Evolutionary conservation across 768 basidiomycete species (phyloP).

Genomic region (Nidula microcarpa): DNA sequence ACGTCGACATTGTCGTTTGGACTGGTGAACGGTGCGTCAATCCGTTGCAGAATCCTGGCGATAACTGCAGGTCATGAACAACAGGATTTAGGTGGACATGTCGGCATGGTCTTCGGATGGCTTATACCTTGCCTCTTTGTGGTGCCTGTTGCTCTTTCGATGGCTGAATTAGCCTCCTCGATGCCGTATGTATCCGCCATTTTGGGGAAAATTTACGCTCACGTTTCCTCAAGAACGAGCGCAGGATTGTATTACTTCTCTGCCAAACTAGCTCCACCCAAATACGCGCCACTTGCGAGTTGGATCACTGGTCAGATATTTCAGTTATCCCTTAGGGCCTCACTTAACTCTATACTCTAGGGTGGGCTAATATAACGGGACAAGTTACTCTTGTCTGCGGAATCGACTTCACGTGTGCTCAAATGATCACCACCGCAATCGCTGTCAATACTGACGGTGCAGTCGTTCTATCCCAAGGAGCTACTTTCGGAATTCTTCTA

Average conservation of each 20-base stretch:
- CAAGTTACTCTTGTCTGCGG: constrained; percentile 64
- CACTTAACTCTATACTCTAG: constrained; percentile 15
- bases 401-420: constrained; percentile 75
- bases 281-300: constrained; percentile 59
- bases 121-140: constrained; percentile 69
- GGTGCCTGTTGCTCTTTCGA: constrained; percentile 61
- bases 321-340: not conserved
- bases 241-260: constrained; percentile 80
- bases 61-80: not conserved
- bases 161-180: constrained; percentile 69
- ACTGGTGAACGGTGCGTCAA: constrained; percentile 45
- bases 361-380: constrained; percentile 75
- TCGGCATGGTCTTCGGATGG: constrained; percentile 79
- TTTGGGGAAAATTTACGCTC: not conserved
- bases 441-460: constrained; percentile 55
- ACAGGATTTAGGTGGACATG: constrained; percentile 56
- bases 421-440: constrained; percentile 75
- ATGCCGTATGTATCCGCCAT: constrained; percentile 58
- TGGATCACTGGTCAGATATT: constrained; percentile 47
- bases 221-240: constrained; percentile 43
- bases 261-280: constrained; percentile 63
- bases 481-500: constrained; percentile 66
- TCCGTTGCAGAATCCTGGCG: not conserved
- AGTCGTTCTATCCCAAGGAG: constrained; percentile 48
- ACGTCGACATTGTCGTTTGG: constrained; percentile 65